These are phyloP conservation scores for Novymonas esmeraldas DNA, from an alignment of 208 protist genomes.

Conservation along the genomic window DNA sequence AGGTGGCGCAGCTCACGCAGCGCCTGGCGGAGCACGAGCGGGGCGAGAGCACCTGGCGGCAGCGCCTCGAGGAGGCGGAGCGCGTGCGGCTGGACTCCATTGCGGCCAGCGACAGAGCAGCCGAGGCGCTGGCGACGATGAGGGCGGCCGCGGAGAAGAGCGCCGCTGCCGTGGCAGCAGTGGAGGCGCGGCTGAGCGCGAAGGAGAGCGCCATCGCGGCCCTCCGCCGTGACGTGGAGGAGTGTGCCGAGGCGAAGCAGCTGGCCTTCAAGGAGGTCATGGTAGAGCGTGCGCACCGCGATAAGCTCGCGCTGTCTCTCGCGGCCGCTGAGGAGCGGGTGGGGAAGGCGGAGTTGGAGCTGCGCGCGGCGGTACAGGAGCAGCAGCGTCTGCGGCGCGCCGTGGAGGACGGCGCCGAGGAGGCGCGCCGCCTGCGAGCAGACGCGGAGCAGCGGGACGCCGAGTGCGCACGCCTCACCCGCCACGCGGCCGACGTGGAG, in stretches of 20 bases:
- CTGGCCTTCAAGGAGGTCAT: conserved; percentile 20
- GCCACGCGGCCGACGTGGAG: conserved; percentile 69
- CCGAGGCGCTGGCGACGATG: conserved; percentile 19
- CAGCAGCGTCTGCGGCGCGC: conserved; percentile 31
- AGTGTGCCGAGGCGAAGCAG: conserved; percentile 21
- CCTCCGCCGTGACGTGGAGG: conserved; percentile 27
- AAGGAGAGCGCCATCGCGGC: conserved; percentile 12
- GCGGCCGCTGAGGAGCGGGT: conserved; percentile 33
- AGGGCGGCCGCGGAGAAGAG: conserved; percentile 19
- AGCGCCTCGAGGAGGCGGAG: conserved; percentile 33
- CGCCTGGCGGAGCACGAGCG: conserved; percentile 19
- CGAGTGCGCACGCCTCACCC: conserved; percentile 42
- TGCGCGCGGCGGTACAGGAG: conserved; percentile 28
- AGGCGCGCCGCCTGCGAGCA: conserved; percentile 28
- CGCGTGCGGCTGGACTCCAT: conserved; percentile 21
- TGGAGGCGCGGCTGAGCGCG: conserved; percentile 21
- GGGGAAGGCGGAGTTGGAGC: conserved; percentile 3
- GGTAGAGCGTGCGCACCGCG: conserved; percentile 26
- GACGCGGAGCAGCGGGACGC: conserved; percentile 37
- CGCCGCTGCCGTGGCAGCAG: conserved; percentile 9
- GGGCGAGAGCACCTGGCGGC: conserved; percentile 17
- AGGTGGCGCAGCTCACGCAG: conserved; percentile 33
- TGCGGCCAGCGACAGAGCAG: conserved; percentile 19
- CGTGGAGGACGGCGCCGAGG: conserved; percentile 39
- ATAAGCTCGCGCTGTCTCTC: conserved; percentile 25